Evolutionary conservation across 2,329 filamentous ascomycete genomes (phyloP), one percentile per base, ranked within the genome.

Genomic region (Beauveria asiatica): DNA sequence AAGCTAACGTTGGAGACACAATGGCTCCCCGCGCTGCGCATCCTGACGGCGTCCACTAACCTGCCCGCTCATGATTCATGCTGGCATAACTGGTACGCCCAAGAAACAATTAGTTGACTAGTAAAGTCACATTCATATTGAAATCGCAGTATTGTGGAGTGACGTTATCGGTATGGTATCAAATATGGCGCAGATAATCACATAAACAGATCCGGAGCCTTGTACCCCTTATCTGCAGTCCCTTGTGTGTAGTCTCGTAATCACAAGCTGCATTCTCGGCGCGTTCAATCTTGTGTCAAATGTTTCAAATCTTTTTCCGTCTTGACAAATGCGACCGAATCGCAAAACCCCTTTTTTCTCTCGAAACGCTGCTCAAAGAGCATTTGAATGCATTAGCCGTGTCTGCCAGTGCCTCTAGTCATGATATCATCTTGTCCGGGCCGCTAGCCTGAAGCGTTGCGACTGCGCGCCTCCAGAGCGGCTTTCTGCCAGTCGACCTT

Each of bases 401-500:
- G 33, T 5, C 33, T 37, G 5, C 33, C 33, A 37, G 33, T 13
- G 33, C 33, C 33, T 5, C 33, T 37, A 37, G 33, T 37, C 11
- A 37, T 37, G 33, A 37, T 37, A 37, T 37, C 33, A 37, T 37
- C 1, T 37, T 37, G 11, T 13, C 33, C 33, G 33, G 11, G 33
- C 33, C 33, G 33, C 72, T 66, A 80, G 44, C 74, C 76, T 37
- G 74, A 72, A 3, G 74, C 75, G 58, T 83, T 84, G 60, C 82
- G 75, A 50, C 69, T 65, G 51, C 80, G 79, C 2, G 81, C 82
- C 63, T 84, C 82, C 8, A 69, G 72, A 0, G 78, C 81, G 1
- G 80, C 80, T 53, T 73, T 70, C 48, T 83, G 70, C 82, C 81
- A 84, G 65, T 84, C 77, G 9, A 76, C 79, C 19, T 70, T 67